These are phyloP conservation scores for Crataegus laevigata DNA, from an alignment of 306 rosid species.

Conservation along the genomic window DNA sequence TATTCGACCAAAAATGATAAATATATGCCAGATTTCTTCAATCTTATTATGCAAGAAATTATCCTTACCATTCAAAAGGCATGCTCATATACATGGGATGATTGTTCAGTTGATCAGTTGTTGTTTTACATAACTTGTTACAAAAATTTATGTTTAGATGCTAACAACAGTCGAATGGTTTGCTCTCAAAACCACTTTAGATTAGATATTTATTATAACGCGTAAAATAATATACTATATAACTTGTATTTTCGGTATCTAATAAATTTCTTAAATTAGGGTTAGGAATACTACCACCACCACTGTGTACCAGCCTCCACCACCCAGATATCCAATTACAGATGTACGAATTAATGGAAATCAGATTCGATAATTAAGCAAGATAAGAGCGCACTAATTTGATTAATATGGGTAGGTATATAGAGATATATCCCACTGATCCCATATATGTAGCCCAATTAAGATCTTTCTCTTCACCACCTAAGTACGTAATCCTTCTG, in stretches of 20 bases:
- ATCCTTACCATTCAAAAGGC: not conserved
- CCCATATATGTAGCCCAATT: not conserved
- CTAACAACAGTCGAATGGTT: not conserved
- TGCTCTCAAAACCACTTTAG: not conserved
- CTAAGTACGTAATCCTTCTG: not conserved
- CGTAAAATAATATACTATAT: no score
- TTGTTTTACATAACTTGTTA: not conserved
- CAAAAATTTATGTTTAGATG: not conserved
- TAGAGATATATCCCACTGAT: not conserved
- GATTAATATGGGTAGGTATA: not conserved
- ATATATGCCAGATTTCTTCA: not conserved
- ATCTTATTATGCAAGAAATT: not conserved
- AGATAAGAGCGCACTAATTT: not conserved
- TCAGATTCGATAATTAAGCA: not conserved
- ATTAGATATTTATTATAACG: not conserved
- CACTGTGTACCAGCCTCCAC: not conserved
- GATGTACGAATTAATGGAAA: not conserved
- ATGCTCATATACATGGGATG: not conserved
- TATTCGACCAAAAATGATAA: not conserved
- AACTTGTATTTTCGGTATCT: not conserved
- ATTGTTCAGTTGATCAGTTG: not conserved
- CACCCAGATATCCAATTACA: not conserved
- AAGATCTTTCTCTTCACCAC: not conserved
- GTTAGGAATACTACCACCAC: not conserved
- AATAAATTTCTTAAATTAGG: not conserved